phyloP scores from a whole-genome alignment of 1,284 basidiomycete genomes.

The Omphalotus olearius region DNA sequence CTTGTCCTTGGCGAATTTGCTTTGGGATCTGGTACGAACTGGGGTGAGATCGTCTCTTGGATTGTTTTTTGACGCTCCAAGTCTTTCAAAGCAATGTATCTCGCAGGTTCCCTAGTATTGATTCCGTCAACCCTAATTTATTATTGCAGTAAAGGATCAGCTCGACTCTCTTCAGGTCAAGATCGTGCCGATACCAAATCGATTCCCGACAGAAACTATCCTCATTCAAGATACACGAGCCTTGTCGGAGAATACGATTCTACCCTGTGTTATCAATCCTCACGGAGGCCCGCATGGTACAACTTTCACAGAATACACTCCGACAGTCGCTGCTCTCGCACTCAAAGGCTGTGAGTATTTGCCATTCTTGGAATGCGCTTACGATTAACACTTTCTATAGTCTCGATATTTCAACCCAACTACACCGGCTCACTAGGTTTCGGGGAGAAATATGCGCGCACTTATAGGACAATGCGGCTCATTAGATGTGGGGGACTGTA shows the following conservation, averaged over 20 bases:
- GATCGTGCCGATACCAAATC: constrained; percentile 43
- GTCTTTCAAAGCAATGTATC: constrained; percentile 1
- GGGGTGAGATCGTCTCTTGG: constrained; percentile 34
- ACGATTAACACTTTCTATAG: constrained; percentile 25
- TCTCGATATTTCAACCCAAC: constrained; percentile 58
- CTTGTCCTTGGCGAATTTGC: constrained; percentile 43
- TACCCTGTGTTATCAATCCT: constrained; percentile 47
- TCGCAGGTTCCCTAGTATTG: not conserved
- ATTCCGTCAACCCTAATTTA: not conserved
- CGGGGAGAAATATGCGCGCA: constrained; percentile 37
- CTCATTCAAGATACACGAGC: constrained; percentile 32
- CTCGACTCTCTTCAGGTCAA: constrained; percentile 35
- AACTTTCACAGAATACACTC: constrained; percentile 43
- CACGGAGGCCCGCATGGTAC: constrained; percentile 70
- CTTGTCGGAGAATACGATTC: constrained; percentile 19
- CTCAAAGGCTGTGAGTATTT: constrained; percentile 54
- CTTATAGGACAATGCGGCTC: constrained; percentile 56
- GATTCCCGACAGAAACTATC: constrained; percentile 49
- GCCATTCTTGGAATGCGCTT: not conserved
- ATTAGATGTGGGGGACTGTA: constrained; percentile 65
- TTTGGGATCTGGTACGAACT: too few relatives aligned
- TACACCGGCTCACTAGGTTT: constrained; percentile 68
- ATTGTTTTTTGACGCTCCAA: constrained; percentile 31
- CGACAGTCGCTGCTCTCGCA: constrained; percentile 41
- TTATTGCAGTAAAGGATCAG: constrained; percentile 34